Conservation (phyloP, 2,329 filamentous ascomycete species). For the Trichoderma atrobrunneum region DNA sequence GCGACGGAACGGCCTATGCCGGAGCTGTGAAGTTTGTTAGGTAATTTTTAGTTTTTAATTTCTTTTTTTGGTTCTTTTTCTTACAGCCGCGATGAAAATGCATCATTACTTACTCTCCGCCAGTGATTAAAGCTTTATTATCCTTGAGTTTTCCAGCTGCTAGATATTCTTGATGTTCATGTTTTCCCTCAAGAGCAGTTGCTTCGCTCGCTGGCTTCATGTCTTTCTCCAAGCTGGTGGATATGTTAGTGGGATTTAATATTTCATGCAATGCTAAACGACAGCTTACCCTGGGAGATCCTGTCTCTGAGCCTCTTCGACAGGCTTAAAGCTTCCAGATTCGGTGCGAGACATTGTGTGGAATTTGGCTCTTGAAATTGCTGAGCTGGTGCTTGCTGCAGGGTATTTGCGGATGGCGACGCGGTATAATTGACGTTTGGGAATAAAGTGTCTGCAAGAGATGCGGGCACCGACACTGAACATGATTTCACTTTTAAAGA, state of each 20-base stretch:
- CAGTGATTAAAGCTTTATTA: constrained; percentile 76
- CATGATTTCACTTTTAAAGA: not conserved
- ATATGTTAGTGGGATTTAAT: too few relatives aligned
- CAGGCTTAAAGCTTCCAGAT: constrained; percentile 23
- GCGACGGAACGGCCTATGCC: constrained; percentile 76
- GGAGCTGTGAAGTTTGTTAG: not conserved
- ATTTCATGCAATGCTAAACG: not conserved
- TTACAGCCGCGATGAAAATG: too few relatives aligned
- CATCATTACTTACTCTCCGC: constrained; percentile 57
- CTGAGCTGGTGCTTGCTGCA: not conserved
- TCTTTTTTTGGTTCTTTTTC: too few relatives aligned
- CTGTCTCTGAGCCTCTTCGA: constrained; percentile 36
- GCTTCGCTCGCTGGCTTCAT: constrained; percentile 41
- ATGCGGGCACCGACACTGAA: not conserved
- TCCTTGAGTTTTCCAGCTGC: constrained; percentile 72
- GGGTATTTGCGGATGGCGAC: not conserved
- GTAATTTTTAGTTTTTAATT: too few relatives aligned
- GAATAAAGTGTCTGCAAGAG: not conserved
- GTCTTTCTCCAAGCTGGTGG: constrained; percentile 34
- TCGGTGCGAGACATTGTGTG: constrained; percentile 16
- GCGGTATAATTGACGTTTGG: not conserved
- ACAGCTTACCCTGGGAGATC: constrained; percentile 36
- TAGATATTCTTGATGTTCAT: constrained; percentile 54
- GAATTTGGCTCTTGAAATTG: constrained; percentile 23
- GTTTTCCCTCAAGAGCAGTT: constrained; percentile 41